phyloP scores from a whole-genome alignment of 306 rosid genomes.

The Prosopis cineraria region DNA sequence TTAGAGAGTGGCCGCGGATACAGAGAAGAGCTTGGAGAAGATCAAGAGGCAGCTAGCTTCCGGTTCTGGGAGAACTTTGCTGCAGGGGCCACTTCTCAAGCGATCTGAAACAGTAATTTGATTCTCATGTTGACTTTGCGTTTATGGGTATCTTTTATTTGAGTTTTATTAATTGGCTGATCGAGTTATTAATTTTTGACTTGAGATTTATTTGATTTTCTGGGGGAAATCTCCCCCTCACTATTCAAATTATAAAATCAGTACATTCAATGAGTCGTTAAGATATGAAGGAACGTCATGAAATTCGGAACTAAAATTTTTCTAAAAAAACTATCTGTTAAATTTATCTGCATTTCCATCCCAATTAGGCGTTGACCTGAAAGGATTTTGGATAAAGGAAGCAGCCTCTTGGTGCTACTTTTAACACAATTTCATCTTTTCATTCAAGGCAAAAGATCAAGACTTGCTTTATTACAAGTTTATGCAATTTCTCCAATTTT shows the following conservation, averaged over 20 bases:
- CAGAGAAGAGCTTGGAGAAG: constrained; percentile 73
- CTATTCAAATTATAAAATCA: neutral
- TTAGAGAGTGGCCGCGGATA: constrained; percentile 51
- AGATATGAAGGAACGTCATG: neutral
- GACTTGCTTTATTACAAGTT: neutral
- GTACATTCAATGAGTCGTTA: neutral
- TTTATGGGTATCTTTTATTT: neutral
- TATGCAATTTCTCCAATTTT: neutral
- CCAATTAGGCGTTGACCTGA: neutral
- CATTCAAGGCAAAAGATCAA: neutral
- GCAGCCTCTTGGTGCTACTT: neutral
- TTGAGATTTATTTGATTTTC: neutral
- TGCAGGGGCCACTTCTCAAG: constrained; percentile 81
- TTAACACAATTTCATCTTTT: neutral
- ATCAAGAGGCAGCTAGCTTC: constrained; percentile 76
- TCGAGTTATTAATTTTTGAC: neutral
- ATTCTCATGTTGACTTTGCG: constrained; percentile 6
- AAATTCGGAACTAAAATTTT: neutral
- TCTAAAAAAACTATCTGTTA: neutral
- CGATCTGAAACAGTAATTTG: constrained; percentile 74
- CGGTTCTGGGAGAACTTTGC: constrained; percentile 66
- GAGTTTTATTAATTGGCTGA: constrained; percentile 2
- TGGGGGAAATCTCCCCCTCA: neutral
- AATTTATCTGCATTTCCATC: neutral
- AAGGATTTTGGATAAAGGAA: neutral